Evolutionary conservation across 1,284 basidiomycete genomes (phyloP), one percentile per base, ranked within the genome.

Genomic region (Puccinia hordei): DNA sequence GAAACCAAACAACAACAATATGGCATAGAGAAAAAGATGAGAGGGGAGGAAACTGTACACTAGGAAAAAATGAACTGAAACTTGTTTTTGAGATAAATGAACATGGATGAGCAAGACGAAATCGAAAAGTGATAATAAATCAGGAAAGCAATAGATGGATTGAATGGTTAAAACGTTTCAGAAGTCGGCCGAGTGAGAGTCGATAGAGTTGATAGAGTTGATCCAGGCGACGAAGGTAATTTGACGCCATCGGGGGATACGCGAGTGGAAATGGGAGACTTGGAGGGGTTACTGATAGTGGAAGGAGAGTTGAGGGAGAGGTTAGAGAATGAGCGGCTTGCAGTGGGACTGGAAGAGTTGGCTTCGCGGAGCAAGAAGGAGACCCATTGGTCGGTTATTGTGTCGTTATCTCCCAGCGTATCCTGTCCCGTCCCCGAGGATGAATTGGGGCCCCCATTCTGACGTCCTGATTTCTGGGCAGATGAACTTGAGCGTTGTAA

Each of bases 401-500:
- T 80, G 63, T 80, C 78, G n/a, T 72, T 61, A 35, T 80, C 78
- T 24, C 78, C 78, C 38, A 80, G 19, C n/a, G 69, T 51, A 66
- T 80, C 78, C 19, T 53, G 59, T 27, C 61, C 49, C 6, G 41
- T 22, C 17, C 19, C 6, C 4, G 27, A 38, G 4, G 27, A 9
- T 2, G 13, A 13, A 38, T 76, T 66, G 2, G 41, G 5, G 13
- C 46, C 38, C 5, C 44, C 22, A 19, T 71, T 65, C 49, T 35
- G 65, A 22, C 33, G 76, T 13, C 65, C 65, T 9, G 61, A 27
- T 65, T 46, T 49, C n/a, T 27, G 38, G 68, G 74, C 82, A 10
- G 84, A 81, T 24, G 84, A 81, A 8, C 86, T 87, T 12, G 87
- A 86, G 17, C 92, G 89, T 85, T 93, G 93, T 69, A 98, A 86